Evolutionary conservation across 179 eudicot species (phyloP), one percentile per base, ranked within the genome.

Genomic region (Beta macrorhiza): DNA sequence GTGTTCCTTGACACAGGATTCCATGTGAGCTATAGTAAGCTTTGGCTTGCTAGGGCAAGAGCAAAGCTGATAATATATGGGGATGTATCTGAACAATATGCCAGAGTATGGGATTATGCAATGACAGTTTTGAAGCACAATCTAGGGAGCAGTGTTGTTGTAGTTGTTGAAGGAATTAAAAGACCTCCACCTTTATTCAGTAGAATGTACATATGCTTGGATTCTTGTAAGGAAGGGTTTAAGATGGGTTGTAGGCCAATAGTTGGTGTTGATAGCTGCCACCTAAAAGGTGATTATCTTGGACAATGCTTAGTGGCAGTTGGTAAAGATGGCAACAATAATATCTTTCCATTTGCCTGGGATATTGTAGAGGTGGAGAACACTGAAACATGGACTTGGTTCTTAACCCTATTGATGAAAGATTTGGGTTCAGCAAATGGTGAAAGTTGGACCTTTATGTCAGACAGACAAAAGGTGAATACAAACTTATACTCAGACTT

Each of bases 191-290:
- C 74, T 3, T 3, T 22, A 0, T 78, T 77, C n/a, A 0, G 19
- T 20, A 77, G 79, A 20, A 49, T 78, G 61, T 78, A 65, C 29
- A 51, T 65, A 13, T 65, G 80, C 10, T 16, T 78, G 0, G 7
- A 51, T 16, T 51, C 73, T 5, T 78, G 72, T 3, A 65, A 19
- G 10, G 52, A 65, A 17, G 79, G 79, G 0, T 77, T 63, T 29
- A 7, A 1, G 7, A 5, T 51, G 7, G 80, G 73, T 7, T 78
- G 81, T 17, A 67, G 74, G 15, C 74, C 74, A 1, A 67, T 78
- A 0, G 14, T 67, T 2, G 74, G 81, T 5, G 81, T 78, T 0
- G 65, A 78, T 78, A 52, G 81, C 0, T 78, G 67, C 37, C 81
- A 78, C 56, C 37, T 78, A 7, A 67, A 78, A 16, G 81, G 81